Evolutionary conservation across 768 basidiomycete genomes (phyloP), one percentile per base, ranked within the genome.

Genomic region (Pholiota microspora): DNA sequence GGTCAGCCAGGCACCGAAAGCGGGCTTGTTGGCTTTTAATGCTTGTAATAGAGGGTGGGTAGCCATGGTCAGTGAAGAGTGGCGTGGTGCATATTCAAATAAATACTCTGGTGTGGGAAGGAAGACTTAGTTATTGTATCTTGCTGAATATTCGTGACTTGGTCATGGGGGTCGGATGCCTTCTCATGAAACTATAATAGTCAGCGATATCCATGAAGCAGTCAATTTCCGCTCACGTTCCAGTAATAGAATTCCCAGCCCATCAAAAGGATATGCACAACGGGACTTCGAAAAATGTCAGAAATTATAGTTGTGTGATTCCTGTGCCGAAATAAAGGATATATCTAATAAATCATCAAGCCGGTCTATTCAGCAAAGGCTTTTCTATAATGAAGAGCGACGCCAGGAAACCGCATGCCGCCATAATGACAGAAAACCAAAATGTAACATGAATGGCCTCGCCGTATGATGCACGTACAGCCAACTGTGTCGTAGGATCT

Each of bases 1-100:
- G 2, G 83, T 85, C 29, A 86, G 68, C 85, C 86, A 88, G 1
- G 79, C 81, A 8, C 87, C 85, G 55, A 88, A 84, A 0, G 86
- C 84, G 18, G 86, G 77, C 58, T 75, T 84, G 59, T 76, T 73
- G 0, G 80, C 71, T 59, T 75, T 77, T 68, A 88, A 76, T 6
- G 78, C 73, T 44, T 72, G 70, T 50, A 81, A 67, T 18, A 88
- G 79, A 3, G 81, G 66, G 65, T 85, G 83, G 24, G 77, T 69
- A 18, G 81, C 67, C 82, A 83, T 84, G 40, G 15, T 51, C 25
- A n/a, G 23, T 23, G 16, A 49, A 21, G n/a, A 8, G 46, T n/a
- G 25, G 29, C 3, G 18, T 34, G 25, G n/a, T n/a, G n/a, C n/a
- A n/a, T n/a, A n/a, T n/a, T n/a, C n/a, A n/a, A n/a, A n/a, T n/a